Evolutionary conservation across 2,329 filamentous ascomycete species (phyloP), one percentile per base, ranked within the genome.

Genomic region (Verticillium zaregamsianum): DNA sequence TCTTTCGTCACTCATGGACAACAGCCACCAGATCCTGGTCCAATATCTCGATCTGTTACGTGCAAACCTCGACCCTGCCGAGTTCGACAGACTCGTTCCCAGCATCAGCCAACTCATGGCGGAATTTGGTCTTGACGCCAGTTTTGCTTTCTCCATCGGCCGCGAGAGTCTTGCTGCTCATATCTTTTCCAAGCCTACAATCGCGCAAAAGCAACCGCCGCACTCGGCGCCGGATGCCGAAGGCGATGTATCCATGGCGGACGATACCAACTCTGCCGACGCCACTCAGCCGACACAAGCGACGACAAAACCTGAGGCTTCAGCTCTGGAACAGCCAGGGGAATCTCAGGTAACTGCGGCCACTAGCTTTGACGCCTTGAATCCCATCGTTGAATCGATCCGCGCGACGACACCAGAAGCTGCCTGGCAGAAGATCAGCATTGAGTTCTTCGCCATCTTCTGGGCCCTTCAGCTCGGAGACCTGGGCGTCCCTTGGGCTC

Each of bases 11-110:
- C 88, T 97, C 66, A 85, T 96, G 59, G 95, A 99, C 72, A 93
- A 97, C 72, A 90, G 96, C 23, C 92, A 97, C 67, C 86, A 91
- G 63, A 89, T 93, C 9, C 82, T 98, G 28, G 85, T 87, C 28
- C 93, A 97, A 70, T 99, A 96, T 71, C 82, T 98, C 20, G 95
- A 98, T 69, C 84, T 97, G 7, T 82, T 99, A 35, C 90, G 90
- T 71, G 91, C 86, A 71, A 96, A 93, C 69, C 77, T 97, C 33
- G 82, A 88, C 0, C 81, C 87, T 0, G 85, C 89, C 40, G 86
- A 93, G 23, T 98, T 97, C 64, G 90, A 96, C 69, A 77, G 80
- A 2, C 83, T 90, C 20, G 88, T 98, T 6, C 95, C 95, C 1
- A 85, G 87, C 33, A 85, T 97, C 52, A 79, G 87, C 4, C 82